Conservation (phyloP, 129 eudicot species). For the Cynara cardunculus region DNA sequence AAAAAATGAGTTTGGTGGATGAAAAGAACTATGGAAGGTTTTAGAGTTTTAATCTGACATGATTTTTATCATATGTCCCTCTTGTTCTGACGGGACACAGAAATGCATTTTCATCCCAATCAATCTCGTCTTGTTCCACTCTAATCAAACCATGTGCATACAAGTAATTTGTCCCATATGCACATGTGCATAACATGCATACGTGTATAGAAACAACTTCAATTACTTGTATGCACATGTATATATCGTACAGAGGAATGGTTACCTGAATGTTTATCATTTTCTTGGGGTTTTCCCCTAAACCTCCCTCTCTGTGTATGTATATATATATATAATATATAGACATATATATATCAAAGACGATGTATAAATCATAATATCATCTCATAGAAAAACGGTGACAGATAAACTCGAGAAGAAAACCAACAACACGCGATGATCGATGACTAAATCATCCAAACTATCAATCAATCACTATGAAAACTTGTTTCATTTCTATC, state of each 20-base stretch:
- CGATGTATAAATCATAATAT: neutral
- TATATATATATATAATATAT: too few species aligned
- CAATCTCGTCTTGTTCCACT: neutral
- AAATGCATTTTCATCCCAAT: neutral
- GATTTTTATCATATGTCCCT: neutral
- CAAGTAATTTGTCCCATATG: too few species aligned
- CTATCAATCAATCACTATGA: slow-evolving; percentile 26
- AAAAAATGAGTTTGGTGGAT: too few species aligned
- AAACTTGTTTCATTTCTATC: slow-evolving; percentile 15
- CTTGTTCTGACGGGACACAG: neutral
- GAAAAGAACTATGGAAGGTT: too few species aligned
- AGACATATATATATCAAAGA: neutral
- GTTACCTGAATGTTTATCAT: too few species aligned
- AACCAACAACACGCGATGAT: slow-evolving; percentile 12
- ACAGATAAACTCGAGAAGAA: neutral
- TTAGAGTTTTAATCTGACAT: neutral
- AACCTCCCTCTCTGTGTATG: too few species aligned
- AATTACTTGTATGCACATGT: too few species aligned
- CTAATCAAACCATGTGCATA: neutral
- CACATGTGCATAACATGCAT: too few species aligned
- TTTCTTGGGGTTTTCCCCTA: too few species aligned
- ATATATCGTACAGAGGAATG: too few species aligned
- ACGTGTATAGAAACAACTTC: too few species aligned
- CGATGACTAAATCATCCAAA: neutral
- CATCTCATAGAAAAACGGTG: neutral